These are phyloP conservation scores for Phytopythium litorale DNA, from an alignment of 352 stramenopile genomes.

Conservation along the genomic window DNA sequence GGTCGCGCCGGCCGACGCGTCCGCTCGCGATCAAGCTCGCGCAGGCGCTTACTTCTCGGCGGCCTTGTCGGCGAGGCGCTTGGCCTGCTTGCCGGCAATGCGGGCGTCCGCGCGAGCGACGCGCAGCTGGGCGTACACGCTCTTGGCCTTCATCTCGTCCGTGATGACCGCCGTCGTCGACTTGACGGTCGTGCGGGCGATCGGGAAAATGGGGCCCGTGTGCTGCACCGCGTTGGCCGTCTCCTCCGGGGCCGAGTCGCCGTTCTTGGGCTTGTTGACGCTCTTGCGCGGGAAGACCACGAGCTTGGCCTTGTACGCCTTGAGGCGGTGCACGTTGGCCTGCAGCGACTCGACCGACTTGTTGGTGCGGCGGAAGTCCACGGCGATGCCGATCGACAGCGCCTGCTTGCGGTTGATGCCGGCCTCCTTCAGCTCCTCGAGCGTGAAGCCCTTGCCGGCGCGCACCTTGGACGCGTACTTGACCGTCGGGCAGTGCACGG, in stretches of 20 bases:
- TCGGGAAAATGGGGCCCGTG: slow-evolving; percentile 72
- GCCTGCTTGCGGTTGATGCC: slow-evolving; percentile 95
- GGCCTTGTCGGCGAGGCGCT: slow-evolving; percentile 87
- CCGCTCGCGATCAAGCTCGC: slow-evolving; percentile 10
- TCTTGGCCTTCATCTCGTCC: slow-evolving; percentile 84
- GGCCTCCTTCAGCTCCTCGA: slow-evolving; percentile 98
- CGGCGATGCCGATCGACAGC: slow-evolving; percentile 96
- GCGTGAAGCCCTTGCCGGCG: slow-evolving; percentile 97
- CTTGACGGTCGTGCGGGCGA: slow-evolving; percentile 72
- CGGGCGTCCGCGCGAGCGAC: slow-evolving; percentile 82
- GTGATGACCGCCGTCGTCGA: slow-evolving; percentile 79
- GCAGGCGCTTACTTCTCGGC: slow-evolving; percentile 70
- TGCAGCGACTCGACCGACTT: slow-evolving; percentile 95
- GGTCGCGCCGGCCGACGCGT: slow-evolving; percentile 3
- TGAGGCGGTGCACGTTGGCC: slow-evolving; percentile 98
- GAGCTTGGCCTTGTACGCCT: slow-evolving; percentile 99
- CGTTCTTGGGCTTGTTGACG: slow-evolving; percentile 94
- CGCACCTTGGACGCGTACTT: slow-evolving; percentile 99
- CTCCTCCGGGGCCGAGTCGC: slow-evolving; percentile 90
- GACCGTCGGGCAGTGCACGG: slow-evolving; percentile 97
- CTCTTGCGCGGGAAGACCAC: slow-evolving; percentile 98
- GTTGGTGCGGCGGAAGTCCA: slow-evolving; percentile 98
- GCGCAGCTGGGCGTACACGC: slow-evolving; percentile 80
- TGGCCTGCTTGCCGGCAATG: slow-evolving; percentile 87
- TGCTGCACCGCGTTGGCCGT: slow-evolving; percentile 92